Evolutionary conservation across 73 alveolate genomes (phyloP), one percentile per base, ranked within the genome.

Genomic region (Paramecium bursaria): DNA sequence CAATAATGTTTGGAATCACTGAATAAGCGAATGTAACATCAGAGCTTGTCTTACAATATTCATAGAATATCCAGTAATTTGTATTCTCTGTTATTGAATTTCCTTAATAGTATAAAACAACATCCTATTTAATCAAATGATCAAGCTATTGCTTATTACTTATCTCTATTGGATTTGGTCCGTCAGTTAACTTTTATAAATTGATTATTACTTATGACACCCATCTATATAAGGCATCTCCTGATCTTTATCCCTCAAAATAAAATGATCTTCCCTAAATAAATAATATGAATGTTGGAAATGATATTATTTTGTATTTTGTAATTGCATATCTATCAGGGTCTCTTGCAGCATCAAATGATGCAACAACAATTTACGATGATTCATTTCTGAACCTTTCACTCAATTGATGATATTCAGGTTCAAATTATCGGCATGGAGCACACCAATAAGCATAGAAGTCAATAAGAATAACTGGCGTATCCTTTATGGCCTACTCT

Each of bases 371-470:
- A 17, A 15, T 57, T 19, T 25, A 39, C 3, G 30, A 35, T 11
- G 22, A 44, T 42, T 67, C 22, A n/a, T 42, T 39, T 11, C 11
- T 15, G 7, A 47, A 53, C 25, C 33, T 67, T 0, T 67, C 82
- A n/a, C 42, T 67, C 49, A 67, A 47, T 67, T 19, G 21, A 17
- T 39, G 22, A 42, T 67, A 67, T 27, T 67, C 82, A 35, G 82
- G 57, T 2, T 35, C 55, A 27, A 67, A 67, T 17, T 67, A 4
- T 19, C 44, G 33, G 60, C 82, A 67, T 3, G 82, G 82, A 67
- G 82, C 82, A 67, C 82, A 67, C 82, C 82, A 67, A 42, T 53
- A 35, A 17, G 82, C 82, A 67, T 67, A 67, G 44, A 67, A 35
- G 22, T 67, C 82, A 19, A 67, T 19, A 21, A 67, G 21, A 19